A percentile compares a stretch with the other conserved stretches of the same genome.
Conservation (phyloP, 306 rosid genomes). For the Lithocarpus polystachyus region DNA sequence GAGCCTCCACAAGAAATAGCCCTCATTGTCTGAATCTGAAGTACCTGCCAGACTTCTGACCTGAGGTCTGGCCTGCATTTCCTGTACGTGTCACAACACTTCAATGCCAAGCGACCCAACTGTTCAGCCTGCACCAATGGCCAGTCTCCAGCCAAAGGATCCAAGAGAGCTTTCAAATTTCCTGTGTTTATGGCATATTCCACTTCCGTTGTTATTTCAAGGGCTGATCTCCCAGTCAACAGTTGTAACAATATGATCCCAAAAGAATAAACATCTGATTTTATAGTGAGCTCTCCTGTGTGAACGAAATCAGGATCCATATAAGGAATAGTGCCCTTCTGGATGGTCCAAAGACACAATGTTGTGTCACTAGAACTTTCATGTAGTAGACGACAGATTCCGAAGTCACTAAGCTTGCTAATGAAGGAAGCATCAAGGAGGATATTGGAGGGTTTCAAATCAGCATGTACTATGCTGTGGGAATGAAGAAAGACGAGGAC, state of each 20-base stretch:
- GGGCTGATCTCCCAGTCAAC: conserved; percentile 44
- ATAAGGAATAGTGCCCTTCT: conserved; percentile 44
- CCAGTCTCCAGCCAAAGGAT: conserved; percentile 57
- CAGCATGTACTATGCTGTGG: neutral
- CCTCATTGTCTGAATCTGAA: conserved; percentile 52
- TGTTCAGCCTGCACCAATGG: conserved; percentile 55
- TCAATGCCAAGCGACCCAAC: conserved; percentile 44
- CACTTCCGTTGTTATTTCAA: conserved; percentile 38
- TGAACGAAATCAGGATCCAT: conserved; percentile 48
- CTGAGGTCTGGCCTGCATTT: conserved; percentile 43
- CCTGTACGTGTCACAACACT: conserved; percentile 44
- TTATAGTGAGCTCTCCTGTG: conserved; percentile 43
- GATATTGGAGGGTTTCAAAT: neutral
- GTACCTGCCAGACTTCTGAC: conserved; percentile 51
- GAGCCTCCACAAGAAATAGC: conserved; percentile 36
- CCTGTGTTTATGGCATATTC: conserved; percentile 35
- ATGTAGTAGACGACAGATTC: neutral
- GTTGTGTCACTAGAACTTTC: neutral
- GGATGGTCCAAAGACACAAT: conserved; percentile 32
- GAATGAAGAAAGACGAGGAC: neutral
- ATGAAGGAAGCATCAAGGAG: neutral
- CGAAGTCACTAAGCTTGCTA: neutral
- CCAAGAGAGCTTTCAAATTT: conserved; percentile 37
- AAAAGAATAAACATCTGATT: conserved; percentile 53
- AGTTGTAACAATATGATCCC: conserved; percentile 44